Base-by-base conservation (phyloP, 129 eudicot species). In the Silybum marianum region DNA sequence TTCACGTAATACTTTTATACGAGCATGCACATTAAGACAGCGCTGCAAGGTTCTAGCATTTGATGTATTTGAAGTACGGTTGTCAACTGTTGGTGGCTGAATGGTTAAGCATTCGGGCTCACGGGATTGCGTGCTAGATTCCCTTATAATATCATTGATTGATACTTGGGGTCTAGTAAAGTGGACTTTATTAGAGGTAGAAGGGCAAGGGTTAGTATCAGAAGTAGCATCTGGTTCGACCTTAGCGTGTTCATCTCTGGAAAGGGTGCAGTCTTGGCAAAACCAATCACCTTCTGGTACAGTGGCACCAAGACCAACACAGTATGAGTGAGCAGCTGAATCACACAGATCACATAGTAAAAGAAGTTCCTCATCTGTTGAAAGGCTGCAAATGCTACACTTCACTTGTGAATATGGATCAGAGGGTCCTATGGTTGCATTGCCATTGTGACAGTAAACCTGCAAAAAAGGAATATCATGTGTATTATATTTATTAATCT, bases 221-320 rank as follows among this genome's bases (percentile, higher is more conserved):
- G 68, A 74, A 38, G 76, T 67, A 9, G 67, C 46, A 68, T 75
- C 60, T 2, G 40, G 66, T 83, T 91, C 95, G 18, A 82, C 72
- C 74, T 86, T 81, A 18, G 70, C 69, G 11, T 90, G 90, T 77
- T 94, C 98, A 76, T 83, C 89, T 77, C 75, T 89, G 32, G 90
- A 76, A 76, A 90, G 80, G 9, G 85, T 79, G 75, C 98, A 95
- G 67, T 90, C 98, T 0, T 73, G 82, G 72, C 97, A 95, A 88
- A 82, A 92, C 98, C 98, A 95, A 84, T 92, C 94, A 78, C 96
- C 97, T 76, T 95, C 97, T 18, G 98, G 98, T 67, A 95, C 91
- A 58, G 93, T 89, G 14, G n/a, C 76, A 71, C 98, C 94, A 26
- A 92, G 97, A 68, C 98, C 98, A 32, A 88, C 92, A 83, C 98